phyloP scores from a whole-genome alignment of 768 basidiomycete genomes.

The Russula compacta region DNA sequence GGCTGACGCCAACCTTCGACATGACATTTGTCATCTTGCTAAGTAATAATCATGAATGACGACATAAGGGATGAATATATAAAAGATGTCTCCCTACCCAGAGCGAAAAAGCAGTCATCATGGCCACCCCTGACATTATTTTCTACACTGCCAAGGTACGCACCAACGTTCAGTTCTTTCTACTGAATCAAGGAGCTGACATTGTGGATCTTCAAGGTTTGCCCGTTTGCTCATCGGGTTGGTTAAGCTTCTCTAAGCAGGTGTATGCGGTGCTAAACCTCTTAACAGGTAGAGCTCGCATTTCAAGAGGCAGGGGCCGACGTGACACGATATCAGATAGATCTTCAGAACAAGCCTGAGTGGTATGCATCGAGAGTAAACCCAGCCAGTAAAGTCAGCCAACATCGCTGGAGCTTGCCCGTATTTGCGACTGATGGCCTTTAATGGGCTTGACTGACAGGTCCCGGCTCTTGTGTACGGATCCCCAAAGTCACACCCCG shows the following conservation, averaged over 20 bases:
- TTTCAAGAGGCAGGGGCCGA: constrained; percentile 43
- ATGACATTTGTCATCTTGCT: too few species aligned
- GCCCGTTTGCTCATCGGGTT: constrained; percentile 33
- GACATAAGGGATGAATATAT: too few species aligned
- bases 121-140: constrained; percentile 26
- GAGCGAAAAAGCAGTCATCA: neutral
- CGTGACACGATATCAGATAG: constrained; percentile 43
- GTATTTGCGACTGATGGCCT: neutral
- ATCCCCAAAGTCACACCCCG: constrained; percentile 43
- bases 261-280: neutral
- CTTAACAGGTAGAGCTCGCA: constrained; percentile 43
- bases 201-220: neutral
- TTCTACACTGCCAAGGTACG: constrained; percentile 30
- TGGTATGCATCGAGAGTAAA: constrained; percentile 58
- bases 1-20: too few species aligned
- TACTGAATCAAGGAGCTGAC: neutral
- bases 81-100: too few species aligned
- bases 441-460: constrained; percentile 22
- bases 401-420: too few species aligned
- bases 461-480: constrained; percentile 54
- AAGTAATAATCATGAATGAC: too few species aligned
- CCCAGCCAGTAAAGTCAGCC: constrained; percentile 47
- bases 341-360: constrained; percentile 54
- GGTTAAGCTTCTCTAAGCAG: neutral
- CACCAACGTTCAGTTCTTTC: neutral